A percentile compares a stretch with the other conserved stretches of the same genome.
Conservation (phyloP, 495 filamentous ascomycete genomes). For the Hyaloscypha hepaticicola region DNA sequence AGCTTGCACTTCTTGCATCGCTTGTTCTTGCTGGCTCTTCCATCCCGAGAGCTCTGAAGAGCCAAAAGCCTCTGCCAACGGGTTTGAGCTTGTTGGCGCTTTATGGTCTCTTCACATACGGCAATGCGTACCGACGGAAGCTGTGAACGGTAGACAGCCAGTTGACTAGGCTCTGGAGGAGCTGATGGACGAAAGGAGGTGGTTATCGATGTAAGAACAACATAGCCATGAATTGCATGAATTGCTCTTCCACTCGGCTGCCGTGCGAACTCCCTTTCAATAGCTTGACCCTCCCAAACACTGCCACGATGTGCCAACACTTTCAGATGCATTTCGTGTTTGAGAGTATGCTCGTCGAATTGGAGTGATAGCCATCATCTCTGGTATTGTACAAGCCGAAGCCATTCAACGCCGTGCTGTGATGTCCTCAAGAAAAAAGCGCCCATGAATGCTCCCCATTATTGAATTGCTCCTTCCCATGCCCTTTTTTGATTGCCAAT, state of each 20-base stretch:
- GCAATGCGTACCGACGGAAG: slow-evolving; percentile 46
- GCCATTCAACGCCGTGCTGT: not conserved
- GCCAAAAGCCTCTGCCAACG: slow-evolving; percentile 73
- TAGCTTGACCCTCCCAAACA: not conserved
- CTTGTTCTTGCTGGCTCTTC: slow-evolving; percentile 76
- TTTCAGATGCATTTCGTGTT: not conserved
- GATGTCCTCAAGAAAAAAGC: slow-evolving; percentile 1
- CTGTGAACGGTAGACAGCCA: not conserved
- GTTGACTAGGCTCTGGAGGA: not conserved
- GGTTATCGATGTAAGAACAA: not conserved
- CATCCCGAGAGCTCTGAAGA: slow-evolving; percentile 79
- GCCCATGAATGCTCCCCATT: slow-evolving; percentile 9
- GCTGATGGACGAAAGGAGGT: not conserved
- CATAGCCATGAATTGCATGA: not conserved
- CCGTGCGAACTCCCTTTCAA: not conserved
- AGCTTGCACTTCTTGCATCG: slow-evolving; percentile 76
- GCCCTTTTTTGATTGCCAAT: not conserved
- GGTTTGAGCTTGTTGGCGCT: slow-evolving; percentile 64
- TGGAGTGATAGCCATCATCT: slow-evolving; percentile 11
- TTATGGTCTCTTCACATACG: slow-evolving; percentile 60
- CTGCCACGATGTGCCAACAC: not conserved
- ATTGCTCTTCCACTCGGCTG: not conserved
- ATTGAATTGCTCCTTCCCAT: not conserved
- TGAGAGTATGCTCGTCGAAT: not conserved
- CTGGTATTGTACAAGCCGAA: slow-evolving; percentile 14